Conservation (phyloP, 495 filamentous ascomycete species). For the Penicillium odoratum region DNA sequence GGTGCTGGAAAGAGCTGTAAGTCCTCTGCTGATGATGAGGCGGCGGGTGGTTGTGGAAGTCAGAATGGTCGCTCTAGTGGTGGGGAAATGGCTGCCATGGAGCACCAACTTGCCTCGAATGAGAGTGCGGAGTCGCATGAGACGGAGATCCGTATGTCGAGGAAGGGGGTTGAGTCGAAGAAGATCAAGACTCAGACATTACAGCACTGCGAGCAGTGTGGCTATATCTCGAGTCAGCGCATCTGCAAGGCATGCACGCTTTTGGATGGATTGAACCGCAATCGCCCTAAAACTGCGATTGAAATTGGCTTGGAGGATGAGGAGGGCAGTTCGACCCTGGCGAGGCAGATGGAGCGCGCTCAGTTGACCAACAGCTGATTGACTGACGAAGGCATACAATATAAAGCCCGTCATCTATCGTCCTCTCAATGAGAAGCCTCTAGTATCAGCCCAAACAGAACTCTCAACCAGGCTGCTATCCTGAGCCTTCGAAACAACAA, state of each 20-base stretch:
- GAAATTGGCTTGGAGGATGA: conserved; percentile 54
- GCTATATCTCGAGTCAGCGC: conserved; percentile 93
- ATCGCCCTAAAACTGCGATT: conserved; percentile 75
- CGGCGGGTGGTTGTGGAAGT: conserved; percentile 72
- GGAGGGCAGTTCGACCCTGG: conserved; percentile 55
- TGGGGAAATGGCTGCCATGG: conserved; percentile 92
- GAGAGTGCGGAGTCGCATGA: conserved; percentile 66
- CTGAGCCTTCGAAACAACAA: not conserved
- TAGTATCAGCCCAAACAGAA: not conserved
- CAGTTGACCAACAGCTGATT: conserved; percentile 42
- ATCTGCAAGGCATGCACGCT: conserved; percentile 93
- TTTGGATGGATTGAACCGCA: conserved; percentile 90
- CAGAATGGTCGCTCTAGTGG: conserved; percentile 67
- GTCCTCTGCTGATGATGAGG: conserved; percentile 50
- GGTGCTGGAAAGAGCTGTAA: conserved; percentile 28
- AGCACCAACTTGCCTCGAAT: conserved; percentile 69
- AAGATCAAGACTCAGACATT: conserved; percentile 66
- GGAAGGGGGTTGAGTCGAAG: conserved; percentile 21
- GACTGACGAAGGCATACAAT: not conserved
- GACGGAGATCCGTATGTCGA: conserved; percentile 62
- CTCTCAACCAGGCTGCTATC: not conserved
- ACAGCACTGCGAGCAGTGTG: conserved; percentile 81
- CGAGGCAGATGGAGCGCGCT: conserved; percentile 54
- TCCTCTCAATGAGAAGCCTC: not conserved
- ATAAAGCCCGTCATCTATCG: not conserved